Evolutionary conservation across 2,329 filamentous ascomycete genomes (phyloP).

Genomic region (Stachybotrys elegans): DNA sequence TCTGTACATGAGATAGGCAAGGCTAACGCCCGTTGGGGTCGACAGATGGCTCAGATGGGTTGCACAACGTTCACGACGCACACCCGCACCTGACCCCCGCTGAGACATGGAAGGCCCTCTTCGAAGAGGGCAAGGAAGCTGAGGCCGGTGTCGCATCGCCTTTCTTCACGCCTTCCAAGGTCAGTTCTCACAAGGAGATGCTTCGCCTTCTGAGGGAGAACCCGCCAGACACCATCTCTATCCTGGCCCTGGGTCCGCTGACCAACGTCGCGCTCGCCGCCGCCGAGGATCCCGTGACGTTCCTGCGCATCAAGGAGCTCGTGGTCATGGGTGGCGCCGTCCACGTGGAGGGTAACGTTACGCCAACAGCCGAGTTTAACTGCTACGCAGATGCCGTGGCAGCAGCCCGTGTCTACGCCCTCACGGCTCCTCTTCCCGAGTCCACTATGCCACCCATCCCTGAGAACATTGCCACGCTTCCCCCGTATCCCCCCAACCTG

Average conservation of each 20-base stretch:
- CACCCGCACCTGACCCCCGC: constrained; percentile 69
- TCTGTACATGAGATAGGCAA: neutral
- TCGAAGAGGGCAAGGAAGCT: constrained; percentile 31
- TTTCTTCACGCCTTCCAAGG: constrained; percentile 71
- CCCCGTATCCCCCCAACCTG: constrained; percentile 59
- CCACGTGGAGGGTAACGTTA: constrained; percentile 73
- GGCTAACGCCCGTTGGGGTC: constrained; percentile 7
- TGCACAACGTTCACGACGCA: constrained; percentile 70
- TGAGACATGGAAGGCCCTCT: constrained; percentile 70
- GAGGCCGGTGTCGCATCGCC: constrained; percentile 43
- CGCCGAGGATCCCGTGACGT: constrained; percentile 81
- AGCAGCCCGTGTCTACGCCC: constrained; percentile 69
- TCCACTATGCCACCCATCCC: constrained; percentile 75
- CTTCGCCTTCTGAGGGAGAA: constrained; percentile 80
- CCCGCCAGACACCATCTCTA: constrained; percentile 78
- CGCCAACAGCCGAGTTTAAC: constrained; percentile 91
- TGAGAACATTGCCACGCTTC: constrained; percentile 43
- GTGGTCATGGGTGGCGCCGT: constrained; percentile 94
- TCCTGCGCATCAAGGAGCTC: constrained; percentile 83
- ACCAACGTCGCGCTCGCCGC: constrained; percentile 93
- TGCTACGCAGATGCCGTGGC: constrained; percentile 82
- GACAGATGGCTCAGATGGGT: constrained; percentile 67
- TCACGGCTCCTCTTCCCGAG: constrained; percentile 67
- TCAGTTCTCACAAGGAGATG: constrained; percentile 77
- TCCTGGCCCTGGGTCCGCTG: constrained; percentile 83